Percentiles rank a stretch among this genome's conserved stretches.
These are phyloP conservation scores for Cladosporium sp. DNA, from an alignment of 2,329 filamentous ascomycete genomes.

Conservation along the genomic window DNA sequence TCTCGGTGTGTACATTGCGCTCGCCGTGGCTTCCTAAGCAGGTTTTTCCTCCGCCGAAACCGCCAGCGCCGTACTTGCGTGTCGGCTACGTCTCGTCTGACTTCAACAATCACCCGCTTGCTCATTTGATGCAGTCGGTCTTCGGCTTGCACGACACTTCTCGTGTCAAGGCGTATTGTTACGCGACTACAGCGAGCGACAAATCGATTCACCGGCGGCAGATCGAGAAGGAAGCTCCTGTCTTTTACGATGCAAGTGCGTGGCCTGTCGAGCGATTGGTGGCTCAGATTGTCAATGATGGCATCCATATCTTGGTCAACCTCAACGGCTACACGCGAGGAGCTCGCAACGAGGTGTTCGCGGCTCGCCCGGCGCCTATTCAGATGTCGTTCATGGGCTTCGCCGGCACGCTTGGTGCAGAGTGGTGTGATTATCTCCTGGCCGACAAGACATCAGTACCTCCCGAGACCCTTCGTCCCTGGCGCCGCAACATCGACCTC, in stretches of 20 bases:
- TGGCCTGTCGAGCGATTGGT: constrained; percentile 84
- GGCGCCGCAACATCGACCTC: constrained; percentile 66
- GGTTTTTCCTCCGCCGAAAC: constrained; percentile 78
- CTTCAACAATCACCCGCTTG: constrained; percentile 96
- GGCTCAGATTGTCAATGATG: constrained; percentile 76
- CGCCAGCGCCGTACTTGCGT: constrained; percentile 76
- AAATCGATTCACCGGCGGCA: constrained; percentile 82
- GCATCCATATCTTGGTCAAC: constrained; percentile 91
- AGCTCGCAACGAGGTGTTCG: constrained; percentile 95
- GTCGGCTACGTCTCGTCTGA: constrained; percentile 96
- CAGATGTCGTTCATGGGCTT: constrained; percentile 99
- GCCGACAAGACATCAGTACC: constrained; percentile 87
- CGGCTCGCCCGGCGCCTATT: constrained; percentile 85
- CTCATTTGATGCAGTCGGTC: constrained; percentile 97
- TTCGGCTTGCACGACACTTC: constrained; percentile 78
- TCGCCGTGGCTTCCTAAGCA: constrained; percentile 77
- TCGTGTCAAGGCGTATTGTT: constrained; percentile 81
- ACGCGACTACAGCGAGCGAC: constrained; percentile 89
- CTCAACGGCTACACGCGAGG: constrained; percentile 97
- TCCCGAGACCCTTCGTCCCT: constrained; percentile 70
- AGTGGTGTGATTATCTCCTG: constrained; percentile 97
- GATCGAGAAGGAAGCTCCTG: constrained; percentile 85
- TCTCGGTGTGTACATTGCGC: constrained; percentile 82
- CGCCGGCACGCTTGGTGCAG: constrained; percentile 87
- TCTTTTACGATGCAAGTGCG: constrained; percentile 79